Evolutionary conservation across 2,329 filamentous ascomycete genomes (phyloP).

Genomic region (Aspergillus texensis): DNA sequence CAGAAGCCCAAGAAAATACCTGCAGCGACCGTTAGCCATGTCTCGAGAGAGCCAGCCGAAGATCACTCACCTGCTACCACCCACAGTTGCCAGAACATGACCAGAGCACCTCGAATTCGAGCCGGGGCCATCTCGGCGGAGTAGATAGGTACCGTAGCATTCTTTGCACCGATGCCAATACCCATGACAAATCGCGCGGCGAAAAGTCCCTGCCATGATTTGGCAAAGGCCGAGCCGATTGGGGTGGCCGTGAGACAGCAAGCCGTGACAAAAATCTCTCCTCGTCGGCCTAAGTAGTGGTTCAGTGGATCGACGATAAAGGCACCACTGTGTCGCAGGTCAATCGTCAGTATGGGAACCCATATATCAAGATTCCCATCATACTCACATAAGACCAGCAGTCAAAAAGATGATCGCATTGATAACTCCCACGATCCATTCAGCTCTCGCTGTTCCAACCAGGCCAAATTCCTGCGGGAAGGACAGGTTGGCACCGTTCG

Average conservation of each 20-base stretch:
- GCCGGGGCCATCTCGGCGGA: constrained; percentile 58
- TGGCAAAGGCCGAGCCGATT: constrained; percentile 64
- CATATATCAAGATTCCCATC: constrained; percentile 11
- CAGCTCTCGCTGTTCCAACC: constrained; percentile 44
- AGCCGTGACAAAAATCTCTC: constrained; percentile 64
- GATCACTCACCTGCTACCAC: constrained; percentile 22
- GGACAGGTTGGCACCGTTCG: constrained; percentile 55
- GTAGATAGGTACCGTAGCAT: constrained; percentile 57
- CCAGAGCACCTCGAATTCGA: constrained; percentile 56
- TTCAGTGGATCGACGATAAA: constrained; percentile 69
- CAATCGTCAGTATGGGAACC: constrained; percentile 32
- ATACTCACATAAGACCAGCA: constrained; percentile 20
- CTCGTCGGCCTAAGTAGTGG: constrained; percentile 59
- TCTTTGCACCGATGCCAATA: constrained; percentile 62
- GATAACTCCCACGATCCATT: constrained; percentile 65
- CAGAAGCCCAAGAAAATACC: constrained; percentile 66
- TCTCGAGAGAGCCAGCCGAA: background rate
- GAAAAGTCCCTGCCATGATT: constrained; percentile 60
- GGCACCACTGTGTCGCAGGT: constrained; percentile 48
- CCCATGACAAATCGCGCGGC: constrained; percentile 59
- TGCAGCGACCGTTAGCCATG: background rate
- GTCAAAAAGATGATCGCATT: constrained; percentile 57
- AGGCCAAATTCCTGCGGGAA: constrained; percentile 51
- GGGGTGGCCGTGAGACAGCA: constrained; percentile 67
- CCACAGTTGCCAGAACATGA: constrained; percentile 56